A percentile compares a stretch with the other conserved stretches of the same genome.
These are phyloP conservation scores for Wickerhamomyces alni DNA, from an alignment of 805 yeast species.

Conservation along the genomic window DNA sequence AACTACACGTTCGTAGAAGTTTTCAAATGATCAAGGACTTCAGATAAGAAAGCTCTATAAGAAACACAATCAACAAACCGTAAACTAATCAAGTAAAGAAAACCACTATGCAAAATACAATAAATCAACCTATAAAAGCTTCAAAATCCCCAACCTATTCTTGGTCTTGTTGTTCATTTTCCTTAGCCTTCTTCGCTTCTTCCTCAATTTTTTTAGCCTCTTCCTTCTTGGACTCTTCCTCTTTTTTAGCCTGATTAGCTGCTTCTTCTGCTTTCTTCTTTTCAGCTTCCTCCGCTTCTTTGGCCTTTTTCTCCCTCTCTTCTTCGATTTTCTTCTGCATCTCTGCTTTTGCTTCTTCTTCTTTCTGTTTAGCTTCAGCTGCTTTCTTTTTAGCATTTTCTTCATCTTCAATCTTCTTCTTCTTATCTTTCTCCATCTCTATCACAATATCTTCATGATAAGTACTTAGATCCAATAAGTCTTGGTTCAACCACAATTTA, in stretches of 20 bases:
- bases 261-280: not conserved
- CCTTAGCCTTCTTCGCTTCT: not conserved
- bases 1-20: too few relatives aligned
- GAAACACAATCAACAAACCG: too few relatives aligned
- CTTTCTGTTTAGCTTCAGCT: not conserved
- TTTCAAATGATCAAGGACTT: too few relatives aligned
- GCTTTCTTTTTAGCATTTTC: conserved; percentile 1
- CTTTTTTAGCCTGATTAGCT: conserved; percentile 1
- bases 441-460: conserved; percentile 9
- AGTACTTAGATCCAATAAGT: conserved; percentile 14
- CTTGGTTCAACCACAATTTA: conserved; percentile 23
- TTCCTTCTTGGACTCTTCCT: not conserved
- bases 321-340: conserved; percentile 1
- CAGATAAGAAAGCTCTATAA: too few relatives aligned
- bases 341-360: not conserved
- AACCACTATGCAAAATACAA: too few relatives aligned
- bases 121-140: too few relatives aligned
- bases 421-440: conserved; percentile 2
- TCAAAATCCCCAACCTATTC: too few relatives aligned
- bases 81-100: too few relatives aligned
- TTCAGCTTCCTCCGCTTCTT: not conserved
- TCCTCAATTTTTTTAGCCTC: not conserved
- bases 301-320: conserved; percentile 1
- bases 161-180: too few relatives aligned
- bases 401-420: conserved; percentile 1